Evolutionary conservation across 331 rosid species (phyloP), one percentile per base, ranked within the genome.

Genomic region (Cydonia oblonga): DNA sequence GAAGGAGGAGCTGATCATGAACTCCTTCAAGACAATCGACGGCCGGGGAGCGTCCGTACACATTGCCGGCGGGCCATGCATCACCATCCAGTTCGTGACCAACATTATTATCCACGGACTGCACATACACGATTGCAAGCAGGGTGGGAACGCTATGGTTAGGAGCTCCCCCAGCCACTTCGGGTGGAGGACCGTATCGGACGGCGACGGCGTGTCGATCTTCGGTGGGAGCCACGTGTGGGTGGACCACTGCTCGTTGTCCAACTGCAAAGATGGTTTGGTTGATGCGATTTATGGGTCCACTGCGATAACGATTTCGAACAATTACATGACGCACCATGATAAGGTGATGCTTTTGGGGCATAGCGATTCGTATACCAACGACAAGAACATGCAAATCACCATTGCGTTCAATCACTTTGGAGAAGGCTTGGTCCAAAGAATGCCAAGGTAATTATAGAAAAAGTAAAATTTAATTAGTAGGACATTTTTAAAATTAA

Each of bases 341-440:
- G 96, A 93, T 56, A 93, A 93, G 79, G 98, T 90, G 23, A 93
- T 93, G 98, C 54, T 93, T 71, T 66, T 93, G 69, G 98, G 98
- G 18, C 98, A 93, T 26, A 91, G 97, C 18, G 98, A 93, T 32
- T 33, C 96, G 2, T 90, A 86, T 46, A 87, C 90, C 83, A 89
- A 22, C 4, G 98, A 93, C 84, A 86, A 82, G 86, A 74, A 80
- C 80, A 93, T 93, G 98, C 98, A 93, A 15, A 91, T 90, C 81
- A 93, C 98, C 1, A 90, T 93, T 5, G 98, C 98, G 51, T 93
- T 93, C 69, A 93, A 93, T 59, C 98, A 93, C 82, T 93, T 93
- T 42, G 98, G 98, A 13, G 98, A 93, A 87, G 98, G 98, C 2
- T 91, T 93, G 2, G 91, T 93, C 35, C 98, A 93, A 59, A 84